These are phyloP conservation scores for Nannochloropsis granulata DNA, from an alignment of 108 stramenopile genomes.

Conservation along the genomic window DNA sequence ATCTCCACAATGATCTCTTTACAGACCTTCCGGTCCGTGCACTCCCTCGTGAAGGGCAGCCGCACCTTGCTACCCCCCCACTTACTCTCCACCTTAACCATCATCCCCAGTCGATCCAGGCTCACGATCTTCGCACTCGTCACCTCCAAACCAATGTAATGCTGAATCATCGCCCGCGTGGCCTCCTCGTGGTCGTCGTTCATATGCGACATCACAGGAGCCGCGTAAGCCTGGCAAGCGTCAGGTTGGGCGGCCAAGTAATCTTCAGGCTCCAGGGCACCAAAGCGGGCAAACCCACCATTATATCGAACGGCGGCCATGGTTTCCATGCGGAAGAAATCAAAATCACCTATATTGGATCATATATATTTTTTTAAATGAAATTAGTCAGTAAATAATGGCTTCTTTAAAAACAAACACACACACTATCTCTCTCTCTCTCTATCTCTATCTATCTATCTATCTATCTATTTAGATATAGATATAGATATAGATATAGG, in stretches of 20 bases:
- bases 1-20: conserved; percentile 34
- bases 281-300: conserved; percentile 85
- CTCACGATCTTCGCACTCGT: conserved; percentile 61
- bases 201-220: conserved; percentile 69
- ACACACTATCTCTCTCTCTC: too few relatives aligned
- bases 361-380: too few relatives aligned
- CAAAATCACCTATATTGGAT: conserved; percentile 47
- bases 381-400: too few relatives aligned
- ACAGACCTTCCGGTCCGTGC: conserved; percentile 13
- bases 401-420: too few relatives aligned
- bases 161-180: conserved; percentile 68
- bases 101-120: conserved; percentile 81
- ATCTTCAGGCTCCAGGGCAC: conserved; percentile 57
- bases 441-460: too few relatives aligned
- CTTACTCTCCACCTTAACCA: conserved; percentile 35
- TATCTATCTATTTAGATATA: too few relatives aligned
- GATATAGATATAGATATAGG: too few relatives aligned
- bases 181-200: conserved; percentile 76
- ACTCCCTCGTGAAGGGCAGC: conserved; percentile 13
- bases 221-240: conserved; percentile 57
- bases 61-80: conserved; percentile 23
- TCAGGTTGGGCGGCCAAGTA: conserved; percentile 61
- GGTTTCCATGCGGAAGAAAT: conserved; percentile 60
- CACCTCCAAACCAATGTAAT: conserved; percentile 56
- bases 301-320: conserved; percentile 70